These are phyloP conservation scores for Microdochium trichocladiopsis DNA, from an alignment of 2,329 filamentous ascomycete genomes.

Conservation along the genomic window DNA sequence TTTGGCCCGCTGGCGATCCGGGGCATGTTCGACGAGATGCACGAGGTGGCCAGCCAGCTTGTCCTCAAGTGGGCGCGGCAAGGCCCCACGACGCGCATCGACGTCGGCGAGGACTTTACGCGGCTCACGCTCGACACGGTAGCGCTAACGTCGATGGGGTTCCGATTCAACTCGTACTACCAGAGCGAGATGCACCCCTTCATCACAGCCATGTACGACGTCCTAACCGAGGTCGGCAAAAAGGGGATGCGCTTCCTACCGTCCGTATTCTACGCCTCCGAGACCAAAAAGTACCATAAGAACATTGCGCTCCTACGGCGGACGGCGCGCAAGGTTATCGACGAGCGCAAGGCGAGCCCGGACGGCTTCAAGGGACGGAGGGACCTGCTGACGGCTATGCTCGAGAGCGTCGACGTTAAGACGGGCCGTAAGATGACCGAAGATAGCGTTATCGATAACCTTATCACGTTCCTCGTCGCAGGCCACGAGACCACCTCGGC, in stretches of 20 bases:
- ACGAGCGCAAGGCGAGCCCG: conserved; percentile 33
- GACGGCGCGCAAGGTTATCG: conserved; percentile 35
- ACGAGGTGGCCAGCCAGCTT: conserved; percentile 44
- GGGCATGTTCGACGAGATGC: conserved; percentile 46
- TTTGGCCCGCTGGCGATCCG: conserved; percentile 45
- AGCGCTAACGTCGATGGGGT: conserved; percentile 48
- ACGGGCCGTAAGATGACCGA: conserved; percentile 40
- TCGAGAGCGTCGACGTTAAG: conserved; percentile 41
- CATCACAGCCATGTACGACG: conserved; percentile 41
- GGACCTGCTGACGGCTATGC: conserved; percentile 45
- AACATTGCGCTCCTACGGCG: conserved; percentile 32
- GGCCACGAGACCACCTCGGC: conserved; percentile 50
- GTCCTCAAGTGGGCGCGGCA: conserved; percentile 47
- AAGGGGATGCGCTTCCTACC: conserved; percentile 19
- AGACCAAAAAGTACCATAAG: conserved; percentile 19
- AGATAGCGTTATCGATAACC: conserved; percentile 39
- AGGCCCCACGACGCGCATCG: conserved; percentile 34
- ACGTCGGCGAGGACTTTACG: conserved; percentile 52
- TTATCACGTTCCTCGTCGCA: conserved; percentile 46
- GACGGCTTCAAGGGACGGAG: conserved; percentile 26
- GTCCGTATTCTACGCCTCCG: conserved; percentile 12
- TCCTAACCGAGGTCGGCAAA: conserved; percentile 35
- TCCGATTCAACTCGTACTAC: conserved; percentile 54
- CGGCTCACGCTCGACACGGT: conserved; percentile 56
- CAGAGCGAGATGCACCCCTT: conserved; percentile 49